Conservation (phyloP, 805 yeast genomes). For the Monosporozyma unispora region DNA sequence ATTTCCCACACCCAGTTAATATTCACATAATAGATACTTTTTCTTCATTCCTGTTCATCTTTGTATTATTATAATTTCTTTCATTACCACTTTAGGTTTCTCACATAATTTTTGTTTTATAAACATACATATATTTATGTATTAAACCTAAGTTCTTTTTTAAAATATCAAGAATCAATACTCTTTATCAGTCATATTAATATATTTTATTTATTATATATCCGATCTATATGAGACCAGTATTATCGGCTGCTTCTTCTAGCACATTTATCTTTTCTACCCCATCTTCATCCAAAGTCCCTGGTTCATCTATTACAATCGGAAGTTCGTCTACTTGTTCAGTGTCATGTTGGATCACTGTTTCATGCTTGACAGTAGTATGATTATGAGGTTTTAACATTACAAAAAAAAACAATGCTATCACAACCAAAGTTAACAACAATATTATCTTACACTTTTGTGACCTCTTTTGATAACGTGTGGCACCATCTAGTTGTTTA, state of each 20-base stretch:
- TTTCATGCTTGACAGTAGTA: constrained; percentile 4
- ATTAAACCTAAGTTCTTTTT: too few species aligned
- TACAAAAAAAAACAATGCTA: constrained; percentile 61
- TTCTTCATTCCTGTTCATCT: background rate
- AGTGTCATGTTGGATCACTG: background rate
- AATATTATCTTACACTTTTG: constrained; percentile 85
- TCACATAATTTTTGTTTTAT: too few species aligned
- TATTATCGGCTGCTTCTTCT: background rate
- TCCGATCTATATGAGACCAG: background rate
- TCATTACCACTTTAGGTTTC: background rate
- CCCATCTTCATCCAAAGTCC: background rate
- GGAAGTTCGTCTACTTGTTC: background rate
- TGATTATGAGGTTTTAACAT: constrained; percentile 49
- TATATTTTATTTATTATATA: background rate
- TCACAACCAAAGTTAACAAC: constrained; percentile 58
- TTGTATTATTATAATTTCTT: background rate
- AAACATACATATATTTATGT: too few species aligned
- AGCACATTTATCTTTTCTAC: background rate
- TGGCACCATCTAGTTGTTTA: constrained; percentile 67
- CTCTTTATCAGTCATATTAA: background rate
- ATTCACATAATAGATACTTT: background rate
- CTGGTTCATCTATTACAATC: background rate
- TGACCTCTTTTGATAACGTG: constrained; percentile 74
- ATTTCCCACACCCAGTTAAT: background rate
- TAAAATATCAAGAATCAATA: too few species aligned